Evolutionary conservation across 768 basidiomycete species (phyloP).

Genomic region (Leccinellum luteum): DNA sequence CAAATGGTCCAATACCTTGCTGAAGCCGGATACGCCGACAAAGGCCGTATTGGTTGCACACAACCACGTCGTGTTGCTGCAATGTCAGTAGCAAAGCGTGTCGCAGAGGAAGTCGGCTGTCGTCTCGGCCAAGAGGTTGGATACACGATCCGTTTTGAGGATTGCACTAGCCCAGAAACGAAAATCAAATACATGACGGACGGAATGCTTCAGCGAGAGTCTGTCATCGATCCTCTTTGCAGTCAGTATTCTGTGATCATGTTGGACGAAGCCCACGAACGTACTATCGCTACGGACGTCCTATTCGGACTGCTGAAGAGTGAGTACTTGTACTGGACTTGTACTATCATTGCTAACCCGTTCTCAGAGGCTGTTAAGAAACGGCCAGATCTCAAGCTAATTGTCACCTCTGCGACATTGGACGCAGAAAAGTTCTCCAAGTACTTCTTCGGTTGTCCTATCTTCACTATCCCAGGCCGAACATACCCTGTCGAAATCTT

Average conservation of each 20-base stretch:
- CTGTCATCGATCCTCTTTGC: slow-evolving; percentile 91
- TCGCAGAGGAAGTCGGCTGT: slow-evolving; percentile 97
- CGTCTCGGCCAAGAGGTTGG: slow-evolving; percentile 97
- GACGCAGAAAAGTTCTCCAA: slow-evolving; percentile 99
- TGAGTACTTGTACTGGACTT: slow-evolving; percentile 19
- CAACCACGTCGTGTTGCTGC: slow-evolving; percentile 99
- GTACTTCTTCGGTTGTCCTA: slow-evolving; percentile 98
- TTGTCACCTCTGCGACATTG: slow-evolving; percentile 98
- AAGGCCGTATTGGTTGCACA: slow-evolving; percentile 91
- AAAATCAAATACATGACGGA: slow-evolving; percentile 99
- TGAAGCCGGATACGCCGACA: slow-evolving; percentile 90
- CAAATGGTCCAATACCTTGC: slow-evolving; percentile 99
- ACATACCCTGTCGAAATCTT: slow-evolving; percentile 97
- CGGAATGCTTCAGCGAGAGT: slow-evolving; percentile 98
- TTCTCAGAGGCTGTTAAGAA: slow-evolving; percentile 86
- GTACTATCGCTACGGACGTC: slow-evolving; percentile 98
- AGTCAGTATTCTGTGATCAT: slow-evolving; percentile 93
- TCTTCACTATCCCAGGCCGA: slow-evolving; percentile 99
- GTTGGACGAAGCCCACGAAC: slow-evolving; percentile 98
- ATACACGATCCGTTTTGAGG: slow-evolving; percentile 98
- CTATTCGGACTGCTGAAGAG: slow-evolving; percentile 89
- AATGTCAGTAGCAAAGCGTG: slow-evolving; percentile 98
- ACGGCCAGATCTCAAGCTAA: slow-evolving; percentile 93
- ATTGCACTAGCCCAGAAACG: slow-evolving; percentile 97
- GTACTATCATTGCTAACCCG: slow-evolving; percentile 14